Conservation (phyloP, 1,284 basidiomycete genomes). For the Cryptococcus sp. region DNA sequence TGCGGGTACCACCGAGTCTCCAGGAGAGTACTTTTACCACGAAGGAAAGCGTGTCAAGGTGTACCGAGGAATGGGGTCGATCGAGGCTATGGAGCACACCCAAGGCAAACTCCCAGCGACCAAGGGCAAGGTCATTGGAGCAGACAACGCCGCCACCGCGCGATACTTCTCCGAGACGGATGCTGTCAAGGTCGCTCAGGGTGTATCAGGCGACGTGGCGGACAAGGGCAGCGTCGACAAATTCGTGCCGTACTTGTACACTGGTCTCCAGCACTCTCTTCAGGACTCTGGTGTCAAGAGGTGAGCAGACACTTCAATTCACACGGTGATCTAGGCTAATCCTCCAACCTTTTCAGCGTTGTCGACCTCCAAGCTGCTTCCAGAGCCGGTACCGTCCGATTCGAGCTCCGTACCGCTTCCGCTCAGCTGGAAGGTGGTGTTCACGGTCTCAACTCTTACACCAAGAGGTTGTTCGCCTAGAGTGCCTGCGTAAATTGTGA, state of each 20-base stretch:
- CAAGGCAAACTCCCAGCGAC: slow-evolving; percentile 49
- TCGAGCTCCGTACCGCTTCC: slow-evolving; percentile 91
- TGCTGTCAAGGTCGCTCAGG: slow-evolving; percentile 94
- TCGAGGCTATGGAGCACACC: slow-evolving; percentile 94
- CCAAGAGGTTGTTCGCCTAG: slow-evolving; percentile 64
- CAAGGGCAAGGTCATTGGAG: slow-evolving; percentile 57
- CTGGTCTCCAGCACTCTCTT: slow-evolving; percentile 91
- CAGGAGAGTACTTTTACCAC: slow-evolving; percentile 98
- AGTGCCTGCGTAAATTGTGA: not conserved
- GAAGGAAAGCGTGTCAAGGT: slow-evolving; percentile 98
- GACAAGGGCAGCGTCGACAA: slow-evolving; percentile 93
- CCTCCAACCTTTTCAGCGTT: slow-evolving; percentile 38
- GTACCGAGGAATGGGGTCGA: slow-evolving; percentile 96
- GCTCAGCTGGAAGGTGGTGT: slow-evolving; percentile 97
- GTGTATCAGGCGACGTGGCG: slow-evolving; percentile 93
- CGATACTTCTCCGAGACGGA: slow-evolving; percentile 97
- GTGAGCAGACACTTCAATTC: slow-evolving; percentile 54
- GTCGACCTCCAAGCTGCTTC: slow-evolving; percentile 65
- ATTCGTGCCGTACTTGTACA: slow-evolving; percentile 89
- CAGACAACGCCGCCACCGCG: slow-evolving; percentile 94
- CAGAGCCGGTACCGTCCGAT: slow-evolving; percentile 69
- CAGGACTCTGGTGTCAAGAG: slow-evolving; percentile 88
- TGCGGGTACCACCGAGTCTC: slow-evolving; percentile 94
- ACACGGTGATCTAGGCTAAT: not conserved
- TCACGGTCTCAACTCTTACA: slow-evolving; percentile 78